A percentile compares a stretch with the other conserved stretches of the same genome.
These are phyloP conservation scores for Beauveria sp. DNA, from an alignment of 2,329 filamentous ascomycete species.

Conservation along the genomic window DNA sequence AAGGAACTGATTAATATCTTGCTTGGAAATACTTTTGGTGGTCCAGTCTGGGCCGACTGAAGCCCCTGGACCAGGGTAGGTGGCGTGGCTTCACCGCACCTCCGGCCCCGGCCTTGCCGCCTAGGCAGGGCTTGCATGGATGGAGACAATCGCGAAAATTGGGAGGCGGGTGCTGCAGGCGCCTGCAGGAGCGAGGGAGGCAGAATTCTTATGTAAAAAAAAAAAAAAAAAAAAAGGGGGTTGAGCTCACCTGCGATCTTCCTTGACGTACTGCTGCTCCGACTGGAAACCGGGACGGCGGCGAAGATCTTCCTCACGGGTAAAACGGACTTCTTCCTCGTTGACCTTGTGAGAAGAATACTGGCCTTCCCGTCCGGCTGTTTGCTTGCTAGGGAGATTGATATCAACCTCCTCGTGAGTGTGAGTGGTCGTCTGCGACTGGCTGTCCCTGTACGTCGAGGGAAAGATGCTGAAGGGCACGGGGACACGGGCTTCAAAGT, in stretches of 20 bases:
- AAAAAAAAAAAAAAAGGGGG: no score
- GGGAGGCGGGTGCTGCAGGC: conserved; percentile 1
- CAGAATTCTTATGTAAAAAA: not conserved
- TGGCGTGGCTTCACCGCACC: conserved; percentile 6
- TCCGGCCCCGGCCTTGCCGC: not conserved
- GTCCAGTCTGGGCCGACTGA: not conserved
- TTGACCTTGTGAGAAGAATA: conserved; percentile 66
- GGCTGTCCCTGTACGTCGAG: conserved; percentile 76
- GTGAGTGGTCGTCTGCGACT: conserved; percentile 48
- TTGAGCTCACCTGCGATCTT: conserved; percentile 46
- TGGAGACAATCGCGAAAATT: conserved; percentile 7
- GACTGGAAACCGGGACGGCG: conserved; percentile 61
- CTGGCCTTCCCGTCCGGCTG: conserved; percentile 98
- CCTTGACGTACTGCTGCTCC: conserved; percentile 41
- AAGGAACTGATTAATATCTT: conserved; percentile 7
- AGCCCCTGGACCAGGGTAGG: conserved; percentile 5
- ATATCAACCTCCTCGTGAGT: conserved; percentile 86
- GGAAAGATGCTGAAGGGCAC: conserved; percentile 99
- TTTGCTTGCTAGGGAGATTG: conserved; percentile 60
- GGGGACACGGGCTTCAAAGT: conserved; percentile 99
- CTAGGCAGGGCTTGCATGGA: conserved; percentile 4
- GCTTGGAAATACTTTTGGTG: not conserved
- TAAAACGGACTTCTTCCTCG: conserved; percentile 79
- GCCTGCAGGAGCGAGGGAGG: conserved; percentile 11
- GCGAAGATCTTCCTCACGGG: conserved; percentile 69